These are phyloP conservation scores for Phytophthora macrochlamydospora DNA, from an alignment of 352 stramenopile species.

Conservation along the genomic window DNA sequence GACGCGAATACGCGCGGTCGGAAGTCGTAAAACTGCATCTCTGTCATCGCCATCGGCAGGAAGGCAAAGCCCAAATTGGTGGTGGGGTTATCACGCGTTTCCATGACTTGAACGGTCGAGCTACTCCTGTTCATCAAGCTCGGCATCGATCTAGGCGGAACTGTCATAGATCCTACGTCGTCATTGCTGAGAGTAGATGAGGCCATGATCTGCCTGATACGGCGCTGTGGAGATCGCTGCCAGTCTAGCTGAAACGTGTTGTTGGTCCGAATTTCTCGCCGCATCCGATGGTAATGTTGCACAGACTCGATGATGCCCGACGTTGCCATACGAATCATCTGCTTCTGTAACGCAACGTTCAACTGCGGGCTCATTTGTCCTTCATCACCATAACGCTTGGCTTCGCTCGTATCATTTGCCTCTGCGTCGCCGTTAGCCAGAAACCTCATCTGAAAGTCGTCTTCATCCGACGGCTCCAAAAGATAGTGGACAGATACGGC, in stretches of 20 bases:
- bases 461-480: constrained; percentile 26
- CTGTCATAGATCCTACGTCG: constrained; percentile 31
- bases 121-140: constrained; percentile 44
- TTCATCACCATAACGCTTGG: constrained; percentile 26
- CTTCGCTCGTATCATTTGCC: constrained; percentile 22
- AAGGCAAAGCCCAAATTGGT: constrained; percentile 61
- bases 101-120: constrained; percentile 70
- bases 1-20: constrained; percentile 81
- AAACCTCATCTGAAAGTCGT: constrained; percentile 10
- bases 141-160: constrained; percentile 36
- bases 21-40: constrained; percentile 91
- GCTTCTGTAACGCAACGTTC: constrained; percentile 79
- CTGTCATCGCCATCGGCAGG: constrained; percentile 68
- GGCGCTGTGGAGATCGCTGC: constrained; percentile 66
- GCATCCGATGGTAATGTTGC: constrained; percentile 76
- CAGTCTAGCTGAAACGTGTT: constrained; percentile 86
- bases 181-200: constrained; percentile 44
- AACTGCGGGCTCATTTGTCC: constrained; percentile 82
- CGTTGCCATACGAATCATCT: constrained; percentile 92
- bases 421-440: constrained; percentile 16
- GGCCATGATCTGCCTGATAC: constrained; percentile 51
- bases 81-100: constrained; percentile 47
- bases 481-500: constrained; percentile 49
- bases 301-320: constrained; percentile 89
- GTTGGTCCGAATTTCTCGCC: constrained; percentile 71